phyloP scores from a whole-genome alignment of 2,329 filamentous ascomycete species.

The Calonectria multiphialidica region DNA sequence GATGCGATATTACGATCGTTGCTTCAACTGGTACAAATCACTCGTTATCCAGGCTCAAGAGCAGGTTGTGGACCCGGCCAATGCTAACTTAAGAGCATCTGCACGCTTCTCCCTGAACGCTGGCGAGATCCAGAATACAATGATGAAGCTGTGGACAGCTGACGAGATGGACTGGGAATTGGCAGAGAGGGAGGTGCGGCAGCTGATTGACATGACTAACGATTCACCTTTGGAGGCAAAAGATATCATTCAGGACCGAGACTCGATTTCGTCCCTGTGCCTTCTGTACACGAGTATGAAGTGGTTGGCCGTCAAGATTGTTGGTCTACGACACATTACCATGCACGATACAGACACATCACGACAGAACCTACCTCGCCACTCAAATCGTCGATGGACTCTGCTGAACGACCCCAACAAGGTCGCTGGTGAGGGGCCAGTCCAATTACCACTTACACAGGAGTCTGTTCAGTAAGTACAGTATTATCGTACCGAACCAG shows the following conservation, averaged over 20 bases:
- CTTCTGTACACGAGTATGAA: constrained; percentile 97
- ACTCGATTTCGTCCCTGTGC: constrained; percentile 86
- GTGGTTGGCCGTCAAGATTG: constrained; percentile 90
- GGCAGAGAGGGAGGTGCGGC: constrained; percentile 71
- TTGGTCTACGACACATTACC: constrained; percentile 86
- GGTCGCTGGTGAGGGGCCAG: constrained; percentile 70
- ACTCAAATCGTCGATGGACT: constrained; percentile 85
- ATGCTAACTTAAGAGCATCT: constrained; percentile 74
- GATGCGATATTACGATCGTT: constrained; percentile 92
- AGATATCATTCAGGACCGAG: constrained; percentile 91
- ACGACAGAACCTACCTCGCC: constrained; percentile 62
- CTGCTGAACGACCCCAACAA: constrained; percentile 75
- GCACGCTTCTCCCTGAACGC: constrained; percentile 77
- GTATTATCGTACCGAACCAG: not conserved
- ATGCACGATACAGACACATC: constrained; percentile 77
- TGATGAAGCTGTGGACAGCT: constrained; percentile 74
- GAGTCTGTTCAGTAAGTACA: constrained; percentile 81
- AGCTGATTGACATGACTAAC: constrained; percentile 68
- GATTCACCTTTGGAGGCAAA: constrained; percentile 76
- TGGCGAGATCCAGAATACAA: constrained; percentile 79
- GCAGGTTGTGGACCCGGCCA: constrained; percentile 60
- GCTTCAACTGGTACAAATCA: constrained; percentile 88
- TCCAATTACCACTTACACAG: constrained; percentile 88
- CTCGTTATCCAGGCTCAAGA: constrained; percentile 80
- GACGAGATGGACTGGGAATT: constrained; percentile 64